phyloP scores from a whole-genome alignment of 148 eudicot genomes.

The Camellia lanceoleosa region DNA sequence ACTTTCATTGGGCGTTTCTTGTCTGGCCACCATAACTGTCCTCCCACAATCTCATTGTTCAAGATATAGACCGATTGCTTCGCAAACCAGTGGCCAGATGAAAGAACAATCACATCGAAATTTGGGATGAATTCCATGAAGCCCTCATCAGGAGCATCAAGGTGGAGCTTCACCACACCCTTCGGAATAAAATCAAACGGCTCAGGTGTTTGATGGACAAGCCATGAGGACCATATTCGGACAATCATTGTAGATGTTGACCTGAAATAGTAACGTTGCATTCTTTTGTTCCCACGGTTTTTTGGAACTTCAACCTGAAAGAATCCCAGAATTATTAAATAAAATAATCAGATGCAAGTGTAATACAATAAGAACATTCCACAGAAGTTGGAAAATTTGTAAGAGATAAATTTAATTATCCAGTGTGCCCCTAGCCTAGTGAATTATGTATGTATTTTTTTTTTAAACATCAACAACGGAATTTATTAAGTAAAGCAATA shows the following conservation, averaged over 20 bases:
- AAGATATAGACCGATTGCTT: slow-evolving; percentile 73
- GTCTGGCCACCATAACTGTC: slow-evolving; percentile 83
- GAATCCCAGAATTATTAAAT: neutral
- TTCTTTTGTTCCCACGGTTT: slow-evolving; percentile 77
- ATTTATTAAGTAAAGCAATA: too few species aligned
- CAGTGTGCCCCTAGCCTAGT: neutral
- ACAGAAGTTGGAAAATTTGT: neutral
- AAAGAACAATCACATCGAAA: slow-evolving; percentile 78
- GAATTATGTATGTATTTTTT: too few species aligned
- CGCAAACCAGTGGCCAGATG: slow-evolving; percentile 99
- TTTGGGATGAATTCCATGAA: slow-evolving; percentile 56
- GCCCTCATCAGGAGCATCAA: slow-evolving; percentile 70
- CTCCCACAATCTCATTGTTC: slow-evolving; percentile 83
- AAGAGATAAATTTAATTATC: neutral
- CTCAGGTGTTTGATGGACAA: slow-evolving; percentile 68
- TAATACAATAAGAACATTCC: neutral
- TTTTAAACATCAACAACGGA: too few species aligned
- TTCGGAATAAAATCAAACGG: slow-evolving; percentile 49
- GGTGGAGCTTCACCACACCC: slow-evolving; percentile 73
- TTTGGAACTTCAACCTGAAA: slow-evolving; percentile 79
- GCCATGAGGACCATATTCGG: slow-evolving; percentile 98
- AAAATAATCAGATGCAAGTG: neutral
- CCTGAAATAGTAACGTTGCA: slow-evolving; percentile 83
- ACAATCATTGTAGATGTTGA: slow-evolving; percentile 76
- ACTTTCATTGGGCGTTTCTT: slow-evolving; percentile 40